A percentile compares a stretch with the other conserved stretches of the same genome.
Evolutionary conservation across 164 flowering plant species (phyloP).

Genomic region (Magnolia officinalis): DNA sequence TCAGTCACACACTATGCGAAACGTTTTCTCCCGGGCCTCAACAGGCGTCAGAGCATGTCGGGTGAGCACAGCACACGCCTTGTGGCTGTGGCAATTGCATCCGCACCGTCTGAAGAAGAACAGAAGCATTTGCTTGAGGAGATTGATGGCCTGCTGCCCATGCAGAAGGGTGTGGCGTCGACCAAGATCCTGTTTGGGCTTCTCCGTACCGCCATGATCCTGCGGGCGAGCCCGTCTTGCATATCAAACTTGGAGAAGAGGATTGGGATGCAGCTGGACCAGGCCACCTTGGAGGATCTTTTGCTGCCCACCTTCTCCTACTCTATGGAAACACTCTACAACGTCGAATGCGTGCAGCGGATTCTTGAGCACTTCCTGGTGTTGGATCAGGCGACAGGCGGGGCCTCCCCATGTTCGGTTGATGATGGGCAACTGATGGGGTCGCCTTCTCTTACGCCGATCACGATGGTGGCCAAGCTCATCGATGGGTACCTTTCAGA

Average conservation of each 20-base stretch:
- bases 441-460: conserved; percentile 77
- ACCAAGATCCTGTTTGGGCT: conserved; percentile 76
- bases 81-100: conserved; percentile 16
- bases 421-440: conserved; percentile 68
- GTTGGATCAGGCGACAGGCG: conserved; percentile 66
- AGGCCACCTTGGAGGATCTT: conserved; percentile 84
- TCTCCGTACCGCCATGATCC: conserved; percentile 79
- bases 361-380: conserved; percentile 81
- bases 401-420: conserved; percentile 66
- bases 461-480: conserved; percentile 86
- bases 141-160: conserved; percentile 64
- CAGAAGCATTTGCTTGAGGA: conserved; percentile 75
- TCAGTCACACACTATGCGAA: conserved; percentile 66
- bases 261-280: conserved; percentile 86
- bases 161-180: conserved; percentile 63
- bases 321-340: conserved; percentile 83
- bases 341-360: conserved; percentile 86
- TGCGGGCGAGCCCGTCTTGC: conserved; percentile 59
- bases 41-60: conserved; percentile 47
- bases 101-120: conserved; percentile 67
- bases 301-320: conserved; percentile 81
- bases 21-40: conserved; percentile 74
- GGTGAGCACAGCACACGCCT: conserved; percentile 43
- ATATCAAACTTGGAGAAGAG: conserved; percentile 71
- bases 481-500: conserved; percentile 95